These are phyloP conservation scores for Didymosphaeria variabile DNA, from an alignment of 2,329 filamentous ascomycete genomes.

Conservation along the genomic window DNA sequence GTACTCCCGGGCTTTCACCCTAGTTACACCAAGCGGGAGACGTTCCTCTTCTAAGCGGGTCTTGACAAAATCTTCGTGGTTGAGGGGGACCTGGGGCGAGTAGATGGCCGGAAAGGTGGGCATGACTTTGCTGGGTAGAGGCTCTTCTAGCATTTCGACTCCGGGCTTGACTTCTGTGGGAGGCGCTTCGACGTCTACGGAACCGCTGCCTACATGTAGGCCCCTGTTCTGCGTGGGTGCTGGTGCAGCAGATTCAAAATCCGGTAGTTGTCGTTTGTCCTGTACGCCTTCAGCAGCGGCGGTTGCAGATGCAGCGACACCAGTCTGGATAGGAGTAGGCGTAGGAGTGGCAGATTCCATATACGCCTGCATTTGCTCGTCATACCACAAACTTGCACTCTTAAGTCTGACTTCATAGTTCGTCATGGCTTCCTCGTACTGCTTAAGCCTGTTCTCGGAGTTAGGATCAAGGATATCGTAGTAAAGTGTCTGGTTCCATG, in stretches of 20 bases:
- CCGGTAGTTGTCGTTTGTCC: conserved; percentile 38
- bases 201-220: conserved; percentile 28
- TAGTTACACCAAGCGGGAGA: conserved; percentile 65
- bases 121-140: conserved; percentile 27
- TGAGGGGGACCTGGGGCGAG: conserved; percentile 39
- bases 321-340: conserved; percentile 24
- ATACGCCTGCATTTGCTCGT: conserved; percentile 33
- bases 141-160: conserved; percentile 13
- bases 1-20: conserved; percentile 66
- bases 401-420: conserved; percentile 45
- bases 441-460: conserved; percentile 37
- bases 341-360: conserved; percentile 26
- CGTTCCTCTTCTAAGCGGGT: conserved; percentile 53
- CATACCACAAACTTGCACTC: conserved; percentile 43
- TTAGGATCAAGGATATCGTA: conserved; percentile 50
- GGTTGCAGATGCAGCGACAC: conserved; percentile 20
- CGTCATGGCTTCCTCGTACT: conserved; percentile 45
- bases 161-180: conserved; percentile 35
- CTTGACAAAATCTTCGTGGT: conserved; percentile 48
- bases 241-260: conserved; percentile 19
- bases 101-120: conserved; percentile 44
- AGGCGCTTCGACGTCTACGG: conserved; percentile 31
- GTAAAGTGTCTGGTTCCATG: conserved; percentile 59
- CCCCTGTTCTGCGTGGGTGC: conserved; percentile 16
- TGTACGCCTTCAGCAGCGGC: conserved; percentile 32